These are phyloP conservation scores for Umbelopsis sp. DNA, from an alignment of 192 early-diverging fungal species.

Conservation along the genomic window DNA sequence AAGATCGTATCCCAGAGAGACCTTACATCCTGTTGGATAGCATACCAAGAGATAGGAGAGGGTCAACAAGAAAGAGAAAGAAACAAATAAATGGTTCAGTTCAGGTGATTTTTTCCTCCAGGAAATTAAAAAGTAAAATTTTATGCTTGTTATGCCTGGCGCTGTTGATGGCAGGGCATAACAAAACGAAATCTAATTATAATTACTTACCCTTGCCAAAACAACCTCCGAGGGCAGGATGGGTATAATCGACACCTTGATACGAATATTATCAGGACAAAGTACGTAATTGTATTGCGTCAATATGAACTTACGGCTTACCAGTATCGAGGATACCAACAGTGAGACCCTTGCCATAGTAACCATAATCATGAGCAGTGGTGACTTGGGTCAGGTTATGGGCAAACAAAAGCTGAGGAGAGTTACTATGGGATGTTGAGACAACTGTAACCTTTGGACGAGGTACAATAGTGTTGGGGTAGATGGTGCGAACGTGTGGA, in stretches of 20 bases:
- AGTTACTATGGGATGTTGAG: neutral
- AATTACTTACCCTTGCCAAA: conserved; percentile 45
- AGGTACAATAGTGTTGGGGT: conserved; percentile 24
- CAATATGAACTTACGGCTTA: conserved; percentile 3
- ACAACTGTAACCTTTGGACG: conserved; percentile 12
- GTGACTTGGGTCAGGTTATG: conserved; percentile 57
- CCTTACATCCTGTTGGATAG: conserved; percentile 40
- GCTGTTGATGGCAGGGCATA: neutral
- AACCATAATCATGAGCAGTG: conserved; percentile 42
- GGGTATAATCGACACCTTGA: conserved; percentile 58
- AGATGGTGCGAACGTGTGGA: conserved; percentile 23
- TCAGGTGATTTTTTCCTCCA: neutral
- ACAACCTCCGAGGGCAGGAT: conserved; percentile 67
- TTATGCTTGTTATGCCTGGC: too few species aligned
- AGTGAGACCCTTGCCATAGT: conserved; percentile 63
- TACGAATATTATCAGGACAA: neutral
- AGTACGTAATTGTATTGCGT: neutral
- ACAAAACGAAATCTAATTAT: neutral
- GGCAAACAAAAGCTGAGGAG: conserved; percentile 28
- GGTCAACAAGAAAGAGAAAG: neutral
- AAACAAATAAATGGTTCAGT: neutral
- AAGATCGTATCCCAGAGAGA: conserved; percentile 65
- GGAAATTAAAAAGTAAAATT: neutral
- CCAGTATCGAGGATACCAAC: conserved; percentile 73
- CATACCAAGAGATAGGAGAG: neutral